Evolutionary conservation across 495 filamentous ascomycete genomes (phyloP).

Genomic region (Rhypophila decipiens): DNA sequence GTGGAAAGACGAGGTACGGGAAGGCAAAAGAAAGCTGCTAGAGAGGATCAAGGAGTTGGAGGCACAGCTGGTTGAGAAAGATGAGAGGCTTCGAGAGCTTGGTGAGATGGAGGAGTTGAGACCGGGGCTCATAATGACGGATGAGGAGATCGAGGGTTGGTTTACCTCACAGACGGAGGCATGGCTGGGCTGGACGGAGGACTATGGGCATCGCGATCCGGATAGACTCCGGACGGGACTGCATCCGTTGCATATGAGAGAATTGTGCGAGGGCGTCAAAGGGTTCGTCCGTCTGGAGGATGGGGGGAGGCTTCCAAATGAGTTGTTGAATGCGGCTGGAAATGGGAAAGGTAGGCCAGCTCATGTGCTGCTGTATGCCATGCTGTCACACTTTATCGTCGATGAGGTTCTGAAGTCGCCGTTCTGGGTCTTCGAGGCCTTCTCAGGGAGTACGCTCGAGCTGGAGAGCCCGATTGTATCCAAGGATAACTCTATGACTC

Average conservation of each 20-base stretch:
- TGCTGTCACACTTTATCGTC: conserved; percentile 19
- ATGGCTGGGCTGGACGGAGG: conserved; percentile 9
- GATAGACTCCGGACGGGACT: conserved; percentile 8
- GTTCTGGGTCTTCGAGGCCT: conserved; percentile 16
- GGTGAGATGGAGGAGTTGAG: not conserved
- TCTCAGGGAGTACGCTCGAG: not conserved
- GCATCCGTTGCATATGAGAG: conserved; percentile 10
- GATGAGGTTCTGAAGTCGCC: conserved; percentile 10
- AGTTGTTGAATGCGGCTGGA: not conserved
- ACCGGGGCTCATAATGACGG: not conserved
- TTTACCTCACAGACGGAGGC: not conserved
- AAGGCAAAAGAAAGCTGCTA: conserved; percentile 5
- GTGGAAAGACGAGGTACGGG: conserved; percentile 11
- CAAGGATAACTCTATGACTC: not conserved
- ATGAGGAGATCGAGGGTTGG: conserved; percentile 5
- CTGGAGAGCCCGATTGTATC: conserved; percentile 11
- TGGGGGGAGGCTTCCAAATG: conserved; percentile 7
- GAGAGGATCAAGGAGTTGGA: conserved; percentile 13
- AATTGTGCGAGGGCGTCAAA: conserved; percentile 14
- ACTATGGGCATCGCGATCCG: conserved; percentile 9
- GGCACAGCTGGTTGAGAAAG: conserved; percentile 1
- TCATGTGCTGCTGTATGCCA: conserved; percentile 11
- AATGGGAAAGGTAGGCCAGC: not conserved
- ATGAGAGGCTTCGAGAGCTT: conserved; percentile 5
- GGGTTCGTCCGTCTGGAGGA: conserved; percentile 14